phyloP scores from a whole-genome alignment of 306 rosid species.

The Lablab purpureus region DNA sequence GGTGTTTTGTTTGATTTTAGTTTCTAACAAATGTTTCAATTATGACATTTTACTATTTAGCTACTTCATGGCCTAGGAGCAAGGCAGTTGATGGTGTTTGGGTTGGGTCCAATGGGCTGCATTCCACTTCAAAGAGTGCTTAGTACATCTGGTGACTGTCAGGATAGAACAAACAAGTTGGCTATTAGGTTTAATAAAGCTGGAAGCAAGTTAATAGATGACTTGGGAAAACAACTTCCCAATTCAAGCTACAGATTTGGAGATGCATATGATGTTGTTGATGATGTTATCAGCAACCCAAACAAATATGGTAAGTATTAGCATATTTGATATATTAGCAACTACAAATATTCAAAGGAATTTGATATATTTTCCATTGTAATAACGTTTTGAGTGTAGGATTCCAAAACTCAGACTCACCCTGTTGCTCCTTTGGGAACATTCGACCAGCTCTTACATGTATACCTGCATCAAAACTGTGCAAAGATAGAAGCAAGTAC shows the following conservation, averaged over 20 bases:
- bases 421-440: constrained; percentile 88
- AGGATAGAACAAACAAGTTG: constrained; percentile 70
- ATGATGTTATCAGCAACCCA: constrained; percentile 74
- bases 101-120: constrained; percentile 95
- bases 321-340: not conserved
- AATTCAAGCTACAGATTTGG: constrained; percentile 79
- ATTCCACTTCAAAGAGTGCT: constrained; percentile 91
- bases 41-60: constrained; percentile 39
- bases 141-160: constrained; percentile 70
- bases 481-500: constrained; percentile 90
- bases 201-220: constrained; percentile 54
- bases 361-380: not conserved
- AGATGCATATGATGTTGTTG: constrained; percentile 83
- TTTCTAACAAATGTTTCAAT: not conserved
- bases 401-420: constrained; percentile 75
- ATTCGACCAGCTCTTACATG: constrained; percentile 92
- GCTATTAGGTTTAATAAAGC: constrained; percentile 85
- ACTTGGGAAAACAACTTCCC: constrained; percentile 65
- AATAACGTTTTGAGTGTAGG: constrained; percentile 52
- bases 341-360: not conserved
- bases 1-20: not conserved
- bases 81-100: constrained; percentile 87
- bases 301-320: constrained; percentile 56
- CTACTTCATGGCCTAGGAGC: constrained; percentile 73
- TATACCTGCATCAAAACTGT: constrained; percentile 75